Percentiles rank a stretch among this genome's conserved stretches.
Evolutionary conservation across 108 stramenopile genomes (phyloP).

Genomic region (Skeletonema potamos): DNA sequence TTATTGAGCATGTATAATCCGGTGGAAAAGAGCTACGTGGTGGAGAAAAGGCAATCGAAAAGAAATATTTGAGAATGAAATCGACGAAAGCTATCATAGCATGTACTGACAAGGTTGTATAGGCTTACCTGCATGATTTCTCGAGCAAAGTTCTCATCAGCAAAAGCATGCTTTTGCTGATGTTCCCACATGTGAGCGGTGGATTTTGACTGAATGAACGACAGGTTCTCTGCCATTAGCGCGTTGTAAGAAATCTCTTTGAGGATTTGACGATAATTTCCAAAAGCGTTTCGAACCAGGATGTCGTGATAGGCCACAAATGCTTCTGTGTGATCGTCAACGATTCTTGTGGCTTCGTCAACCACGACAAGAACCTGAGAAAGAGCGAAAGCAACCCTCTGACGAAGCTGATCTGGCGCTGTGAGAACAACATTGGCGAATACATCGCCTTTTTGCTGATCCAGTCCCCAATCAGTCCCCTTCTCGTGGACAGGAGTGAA

Average conservation of each 20-base stretch:
- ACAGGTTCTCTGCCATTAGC: constrained; percentile 58
- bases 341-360: constrained; percentile 13
- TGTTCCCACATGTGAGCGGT: constrained; percentile 36
- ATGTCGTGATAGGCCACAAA: constrained; percentile 54
- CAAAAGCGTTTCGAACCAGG: constrained; percentile 73
- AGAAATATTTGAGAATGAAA: neutral
- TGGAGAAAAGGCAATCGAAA: neutral
- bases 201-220: constrained; percentile 48
- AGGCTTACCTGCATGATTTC: neutral
- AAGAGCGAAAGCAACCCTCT: constrained; percentile 78
- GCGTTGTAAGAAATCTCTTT: constrained; percentile 38
- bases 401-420: constrained; percentile 69
- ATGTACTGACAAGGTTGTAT: too few species aligned
- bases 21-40: constrained; percentile 65
- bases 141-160: constrained; percentile 35
- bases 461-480: constrained; percentile 9
- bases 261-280: constrained; percentile 73
- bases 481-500: constrained; percentile 9
- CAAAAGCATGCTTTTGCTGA: constrained; percentile 11
- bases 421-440: constrained; percentile 40
- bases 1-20: constrained; percentile 57
- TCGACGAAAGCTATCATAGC: neutral
- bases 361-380: constrained; percentile 41
- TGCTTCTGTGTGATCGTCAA: constrained; percentile 30
- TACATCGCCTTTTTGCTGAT: constrained; percentile 37